phyloP scores from a whole-genome alignment of 2,329 filamentous ascomycete species.

The Corinectria fuckeliana region DNA sequence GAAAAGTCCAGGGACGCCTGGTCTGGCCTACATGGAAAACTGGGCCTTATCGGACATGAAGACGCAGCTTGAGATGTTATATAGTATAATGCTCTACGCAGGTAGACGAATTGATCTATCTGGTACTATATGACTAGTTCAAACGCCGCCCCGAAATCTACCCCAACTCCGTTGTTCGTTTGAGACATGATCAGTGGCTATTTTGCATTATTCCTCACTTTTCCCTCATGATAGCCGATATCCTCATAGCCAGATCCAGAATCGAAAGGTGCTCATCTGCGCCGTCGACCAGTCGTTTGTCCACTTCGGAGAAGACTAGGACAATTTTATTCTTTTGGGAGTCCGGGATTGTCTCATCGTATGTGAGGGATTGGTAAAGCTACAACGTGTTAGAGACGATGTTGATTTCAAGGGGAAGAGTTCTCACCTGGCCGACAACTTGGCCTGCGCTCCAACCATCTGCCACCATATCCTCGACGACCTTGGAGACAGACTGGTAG shows the following conservation, averaged over 20 bases:
- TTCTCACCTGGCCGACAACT: constrained; percentile 75
- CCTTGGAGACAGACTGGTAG: constrained; percentile 77
- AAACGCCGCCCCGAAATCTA: constrained; percentile 34
- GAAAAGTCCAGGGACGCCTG: constrained; percentile 52
- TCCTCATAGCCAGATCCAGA: constrained; percentile 81
- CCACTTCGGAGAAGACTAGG: constrained; percentile 87
- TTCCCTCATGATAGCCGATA: constrained; percentile 73
- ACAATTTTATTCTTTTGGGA: constrained; percentile 90
- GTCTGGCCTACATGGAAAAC: constrained; percentile 58
- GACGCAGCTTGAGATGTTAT: constrained; percentile 31
- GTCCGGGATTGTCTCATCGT: constrained; percentile 83
- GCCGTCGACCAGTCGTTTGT: constrained; percentile 93
- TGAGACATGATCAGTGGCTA: constrained; percentile 4
- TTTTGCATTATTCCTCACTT: constrained; percentile 35
- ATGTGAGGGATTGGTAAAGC: constrained; percentile 83
- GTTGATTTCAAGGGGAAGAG: background rate
- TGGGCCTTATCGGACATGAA: constrained; percentile 57
- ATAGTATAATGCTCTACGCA: constrained; percentile 12
- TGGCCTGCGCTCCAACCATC: constrained; percentile 97
- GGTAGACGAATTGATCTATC: constrained; percentile 22
- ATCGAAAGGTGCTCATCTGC: constrained; percentile 94
- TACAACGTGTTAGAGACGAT: constrained; percentile 42
- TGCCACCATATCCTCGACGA: constrained; percentile 89
- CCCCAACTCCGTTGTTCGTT: constrained; percentile 32
- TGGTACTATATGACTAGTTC: constrained; percentile 28